Evolutionary conservation across 768 basidiomycete species (phyloP).

Genomic region (Russula foetens): DNA sequence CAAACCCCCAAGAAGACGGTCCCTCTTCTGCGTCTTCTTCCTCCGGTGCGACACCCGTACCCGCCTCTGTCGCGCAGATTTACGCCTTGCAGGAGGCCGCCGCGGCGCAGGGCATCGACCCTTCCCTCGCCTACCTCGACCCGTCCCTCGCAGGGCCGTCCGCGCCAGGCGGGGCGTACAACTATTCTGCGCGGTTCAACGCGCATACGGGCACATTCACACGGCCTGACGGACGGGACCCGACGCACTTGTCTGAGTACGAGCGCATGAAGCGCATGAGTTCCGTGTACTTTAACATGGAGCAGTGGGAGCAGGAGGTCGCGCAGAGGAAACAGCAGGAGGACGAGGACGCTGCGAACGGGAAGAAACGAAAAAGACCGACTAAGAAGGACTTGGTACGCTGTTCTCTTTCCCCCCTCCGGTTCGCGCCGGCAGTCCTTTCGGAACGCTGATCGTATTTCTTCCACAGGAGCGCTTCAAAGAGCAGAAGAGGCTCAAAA

Average conservation of each 20-base stretch:
- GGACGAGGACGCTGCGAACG: slow-evolving; percentile 42
- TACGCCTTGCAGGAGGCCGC: slow-evolving; percentile 60
- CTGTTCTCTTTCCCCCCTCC: not conserved
- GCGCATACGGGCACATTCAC: slow-evolving; percentile 75
- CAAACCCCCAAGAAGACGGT: slow-evolving; percentile 12
- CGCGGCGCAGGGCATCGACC: slow-evolving; percentile 74
- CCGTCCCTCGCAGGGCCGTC: slow-evolving; percentile 45
- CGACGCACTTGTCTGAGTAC: slow-evolving; percentile 69
- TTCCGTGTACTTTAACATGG: slow-evolving; percentile 80
- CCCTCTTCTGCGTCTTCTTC: slow-evolving; percentile 24
- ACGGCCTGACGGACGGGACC: slow-evolving; percentile 56
- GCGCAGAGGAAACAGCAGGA: slow-evolving; percentile 37
- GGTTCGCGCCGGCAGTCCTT: not conserved
- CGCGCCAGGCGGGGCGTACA: slow-evolving; percentile 32
- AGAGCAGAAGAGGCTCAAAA: slow-evolving; percentile 74
- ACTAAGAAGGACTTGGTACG: slow-evolving; percentile 80
- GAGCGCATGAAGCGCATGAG: slow-evolving; percentile 82
- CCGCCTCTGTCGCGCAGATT: slow-evolving; percentile 29
- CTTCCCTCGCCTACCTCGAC: slow-evolving; percentile 71
- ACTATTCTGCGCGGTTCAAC: slow-evolving; percentile 66
- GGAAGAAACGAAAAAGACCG: slow-evolving; percentile 69
- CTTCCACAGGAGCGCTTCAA: slow-evolving; percentile 67
- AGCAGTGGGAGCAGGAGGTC: slow-evolving; percentile 68
- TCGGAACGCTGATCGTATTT: slow-evolving; percentile 12
- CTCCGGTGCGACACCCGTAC: slow-evolving; percentile 22